Conservation (phyloP, 805 yeast species). For the Sporopachydermia quercuum region DNA sequence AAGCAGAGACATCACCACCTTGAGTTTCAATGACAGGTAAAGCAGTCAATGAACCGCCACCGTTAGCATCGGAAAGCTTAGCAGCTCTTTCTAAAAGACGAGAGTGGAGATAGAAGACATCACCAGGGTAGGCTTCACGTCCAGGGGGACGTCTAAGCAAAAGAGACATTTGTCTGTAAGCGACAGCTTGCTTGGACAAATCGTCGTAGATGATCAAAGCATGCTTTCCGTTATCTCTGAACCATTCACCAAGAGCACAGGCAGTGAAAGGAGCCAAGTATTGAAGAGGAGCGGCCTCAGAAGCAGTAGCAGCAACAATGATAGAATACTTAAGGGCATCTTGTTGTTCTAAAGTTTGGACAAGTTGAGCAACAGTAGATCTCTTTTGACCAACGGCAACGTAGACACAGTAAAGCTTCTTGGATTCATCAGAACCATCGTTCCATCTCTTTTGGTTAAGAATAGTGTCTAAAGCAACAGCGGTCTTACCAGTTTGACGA, state of each 20-base stretch:
- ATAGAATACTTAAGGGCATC: constrained; percentile 97
- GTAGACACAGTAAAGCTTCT: constrained; percentile 99
- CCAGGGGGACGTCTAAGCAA: constrained; percentile 96
- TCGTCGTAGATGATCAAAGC: constrained; percentile 95
- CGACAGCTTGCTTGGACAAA: constrained; percentile 98
- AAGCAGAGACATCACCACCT: constrained; percentile 98
- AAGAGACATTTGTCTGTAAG: constrained; percentile 98
- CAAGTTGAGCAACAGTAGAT: constrained; percentile 99
- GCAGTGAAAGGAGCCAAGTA: constrained; percentile 99
- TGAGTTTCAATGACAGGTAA: constrained; percentile 95
- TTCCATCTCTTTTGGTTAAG: constrained; percentile 99
- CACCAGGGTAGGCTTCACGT: constrained; percentile 96
- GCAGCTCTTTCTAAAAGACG: constrained; percentile 96
- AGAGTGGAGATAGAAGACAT: constrained; percentile 90
- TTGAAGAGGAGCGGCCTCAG: constrained; percentile 99
- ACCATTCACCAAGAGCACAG: constrained; percentile 99
- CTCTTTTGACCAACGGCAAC: constrained; percentile 99
- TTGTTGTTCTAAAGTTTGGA: constrained; percentile 95
- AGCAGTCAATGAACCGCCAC: constrained; percentile 93
- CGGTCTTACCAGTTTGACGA: constrained; percentile 99
- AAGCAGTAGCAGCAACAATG: constrained; percentile 99
- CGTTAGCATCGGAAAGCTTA: constrained; percentile 79
- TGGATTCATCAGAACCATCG: constrained; percentile 84
- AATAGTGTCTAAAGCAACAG: constrained; percentile 96
- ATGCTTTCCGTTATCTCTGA: constrained; percentile 99